Evolutionary conservation across 2,329 filamentous ascomycete species (phyloP), one percentile per base, ranked within the genome.

Genomic region (Paracorniculantispora psalliotae): DNA sequence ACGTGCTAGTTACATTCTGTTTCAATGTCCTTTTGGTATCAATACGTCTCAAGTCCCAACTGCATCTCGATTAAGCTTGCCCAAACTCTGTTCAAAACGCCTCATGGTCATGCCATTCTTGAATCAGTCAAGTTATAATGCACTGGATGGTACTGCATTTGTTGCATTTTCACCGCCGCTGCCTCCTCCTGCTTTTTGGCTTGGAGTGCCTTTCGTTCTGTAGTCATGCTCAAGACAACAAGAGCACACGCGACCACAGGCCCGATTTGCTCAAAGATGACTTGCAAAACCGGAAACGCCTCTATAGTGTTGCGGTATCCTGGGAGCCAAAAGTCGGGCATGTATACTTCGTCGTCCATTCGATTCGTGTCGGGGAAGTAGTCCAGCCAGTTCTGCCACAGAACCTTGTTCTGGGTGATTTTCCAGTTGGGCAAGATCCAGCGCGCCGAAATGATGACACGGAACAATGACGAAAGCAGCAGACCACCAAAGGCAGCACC

Each of bases 341-440:
- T 55, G 23, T 5, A 19, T 3, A 55, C 52, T 2, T 21, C 33
- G 26, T 47, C 41, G 39, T 15, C 8, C 10, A 25, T 1, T 9
- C 1, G n/a, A 26, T 55, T 13, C n/a, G 52, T 55, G 41, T 49
- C 53, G 30, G 53, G 53, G 23, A 57, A 57, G 23, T 48, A 48
- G 21, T 17, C 21, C 8, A 57, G 53, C 53, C 53, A 57, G 15
- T 48, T 15, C 7, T 10, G 19, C 53, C 43, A 48, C 12, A 39
- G 30, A 13, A 17, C 9, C 7, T 5, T 4, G 33, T 49, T 15
- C 21, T 28, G 48, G 30, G 49, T 48, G 53, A 49, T 30, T 25
- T 12, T 37, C 53, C 53, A 57, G 44, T 57, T 57, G 25, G 21
- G 53, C 21, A 57, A 26, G 44, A 57, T 39, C 28, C 43, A 57